Conservation (phyloP, 108 stramenopile genomes). For the Nannochloropsis oceanica region DNA sequence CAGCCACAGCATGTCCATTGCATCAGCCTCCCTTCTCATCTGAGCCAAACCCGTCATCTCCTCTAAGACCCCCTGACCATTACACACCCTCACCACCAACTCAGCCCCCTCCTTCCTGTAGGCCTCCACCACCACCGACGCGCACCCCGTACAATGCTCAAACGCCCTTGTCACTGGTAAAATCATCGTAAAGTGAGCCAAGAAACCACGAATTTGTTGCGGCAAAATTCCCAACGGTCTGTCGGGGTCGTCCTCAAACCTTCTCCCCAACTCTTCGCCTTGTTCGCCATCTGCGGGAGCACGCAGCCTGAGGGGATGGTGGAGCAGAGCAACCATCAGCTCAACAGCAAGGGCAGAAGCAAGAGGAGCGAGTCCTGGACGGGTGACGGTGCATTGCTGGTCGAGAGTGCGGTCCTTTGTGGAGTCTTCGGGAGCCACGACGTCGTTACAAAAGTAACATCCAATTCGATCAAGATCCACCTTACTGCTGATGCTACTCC, state of each 20-base stretch:
- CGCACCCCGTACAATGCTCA: conserved; percentile 74
- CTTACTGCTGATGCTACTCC: neutral
- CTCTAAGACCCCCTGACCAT: conserved; percentile 47
- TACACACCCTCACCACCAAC: conserved; percentile 59
- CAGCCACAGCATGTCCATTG: neutral
- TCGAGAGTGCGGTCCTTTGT: conserved; percentile 87
- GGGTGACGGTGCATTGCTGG: conserved; percentile 93
- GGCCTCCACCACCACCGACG: conserved; percentile 53
- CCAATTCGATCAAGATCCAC: conserved; percentile 49
- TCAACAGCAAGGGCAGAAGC: conserved; percentile 87
- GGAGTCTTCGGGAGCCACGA: conserved; percentile 90
- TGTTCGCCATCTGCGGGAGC: conserved; percentile 12
- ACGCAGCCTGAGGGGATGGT: conserved; percentile 58
- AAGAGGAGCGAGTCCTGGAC: conserved; percentile 91
- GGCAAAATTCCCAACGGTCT: conserved; percentile 40
- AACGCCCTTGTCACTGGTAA: conserved; percentile 76
- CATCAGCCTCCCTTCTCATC: conserved; percentile 2
- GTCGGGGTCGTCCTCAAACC: neutral
- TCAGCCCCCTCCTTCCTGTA: conserved; percentile 53
- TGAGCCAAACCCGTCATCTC: conserved; percentile 25
- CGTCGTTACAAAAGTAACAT: conserved; percentile 97
- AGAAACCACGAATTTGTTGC: conserved; percentile 72
- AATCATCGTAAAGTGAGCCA: conserved; percentile 76
- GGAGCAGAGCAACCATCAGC: conserved; percentile 73
- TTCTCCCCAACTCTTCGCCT: neutral